phyloP scores from a whole-genome alignment of 164 flowering plant species.

The Tetracentron sinense region DNA sequence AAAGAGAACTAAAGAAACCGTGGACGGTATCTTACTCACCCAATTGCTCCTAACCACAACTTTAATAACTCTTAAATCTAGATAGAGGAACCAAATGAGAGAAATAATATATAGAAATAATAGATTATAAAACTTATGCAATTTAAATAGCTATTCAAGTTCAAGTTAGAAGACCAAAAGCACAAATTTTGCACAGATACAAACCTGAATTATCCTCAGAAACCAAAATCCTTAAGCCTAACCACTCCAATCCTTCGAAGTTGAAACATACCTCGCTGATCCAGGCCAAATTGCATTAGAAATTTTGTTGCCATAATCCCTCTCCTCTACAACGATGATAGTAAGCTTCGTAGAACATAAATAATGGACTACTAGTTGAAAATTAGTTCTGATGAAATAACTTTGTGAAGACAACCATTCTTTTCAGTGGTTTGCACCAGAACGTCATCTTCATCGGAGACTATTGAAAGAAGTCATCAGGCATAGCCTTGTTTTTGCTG shows the following conservation, averaged over 20 bases:
- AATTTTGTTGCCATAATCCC: slow-evolving; percentile 63
- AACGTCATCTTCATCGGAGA: slow-evolving; percentile 29
- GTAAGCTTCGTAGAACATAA: slow-evolving; percentile 94
- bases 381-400: slow-evolving; percentile 54
- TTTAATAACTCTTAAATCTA: too few species aligned
- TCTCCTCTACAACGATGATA: slow-evolving; percentile 84
- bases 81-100: too few species aligned
- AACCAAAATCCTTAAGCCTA: background rate
- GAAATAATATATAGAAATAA: too few species aligned
- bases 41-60: too few species aligned
- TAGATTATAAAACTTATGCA: too few species aligned
- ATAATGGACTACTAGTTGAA: slow-evolving; percentile 91
- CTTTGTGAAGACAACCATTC: slow-evolving; percentile 63
- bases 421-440: slow-evolving; percentile 41
- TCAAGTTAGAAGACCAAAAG: too few species aligned
- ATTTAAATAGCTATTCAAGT: too few species aligned
- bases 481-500: slow-evolving; percentile 3
- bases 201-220: background rate
- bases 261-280: slow-evolving; percentile 64
- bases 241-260: background rate
- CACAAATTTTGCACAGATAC: too few species aligned
- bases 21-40: too few species aligned
- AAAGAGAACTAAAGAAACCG: too few species aligned
- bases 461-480: slow-evolving; percentile 20
- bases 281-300: slow-evolving; percentile 78